These are phyloP conservation scores for Polyporus tsugae DNA, from an alignment of 1,284 basidiomycete species.

Conservation along the genomic window DNA sequence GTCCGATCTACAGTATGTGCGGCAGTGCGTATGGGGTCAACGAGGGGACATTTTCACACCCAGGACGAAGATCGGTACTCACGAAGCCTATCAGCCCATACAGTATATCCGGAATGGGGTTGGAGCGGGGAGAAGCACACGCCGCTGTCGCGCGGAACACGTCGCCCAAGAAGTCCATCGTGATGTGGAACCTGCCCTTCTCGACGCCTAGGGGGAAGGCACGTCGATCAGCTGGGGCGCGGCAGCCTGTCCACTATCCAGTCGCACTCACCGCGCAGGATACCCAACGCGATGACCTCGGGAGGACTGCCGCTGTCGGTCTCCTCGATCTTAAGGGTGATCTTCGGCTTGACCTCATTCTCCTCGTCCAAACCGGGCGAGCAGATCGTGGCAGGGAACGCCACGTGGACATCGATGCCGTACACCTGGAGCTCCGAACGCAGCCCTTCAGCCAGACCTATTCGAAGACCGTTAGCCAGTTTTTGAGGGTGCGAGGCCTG, in stretches of 20 bases:
- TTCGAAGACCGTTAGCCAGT: neutral
- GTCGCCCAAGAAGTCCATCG: slow-evolving; percentile 73
- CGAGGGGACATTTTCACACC: no score
- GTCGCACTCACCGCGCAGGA: slow-evolving; percentile 13
- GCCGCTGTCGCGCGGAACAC: slow-evolving; percentile 77
- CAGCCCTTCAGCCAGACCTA: slow-evolving; percentile 90
- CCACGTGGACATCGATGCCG: slow-evolving; percentile 84
- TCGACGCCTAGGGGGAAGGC: slow-evolving; percentile 62
- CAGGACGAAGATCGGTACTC: slow-evolving; percentile 35
- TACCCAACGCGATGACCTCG: slow-evolving; percentile 67
- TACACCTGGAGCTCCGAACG: slow-evolving; percentile 87
- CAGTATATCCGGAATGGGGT: slow-evolving; percentile 62
- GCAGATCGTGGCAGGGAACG: slow-evolving; percentile 88
- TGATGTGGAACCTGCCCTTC: slow-evolving; percentile 80
- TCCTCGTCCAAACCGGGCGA: slow-evolving; percentile 86
- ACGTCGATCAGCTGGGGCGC: neutral
- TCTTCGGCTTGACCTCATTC: slow-evolving; percentile 82
- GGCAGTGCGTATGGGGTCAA: neutral
- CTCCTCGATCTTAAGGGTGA: slow-evolving; percentile 87
- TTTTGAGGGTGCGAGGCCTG: slow-evolving; percentile 15
- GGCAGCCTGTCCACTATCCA: neutral
- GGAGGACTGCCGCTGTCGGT: slow-evolving; percentile 74
- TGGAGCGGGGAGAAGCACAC: slow-evolving; percentile 74
- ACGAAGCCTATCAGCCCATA: slow-evolving; percentile 55
- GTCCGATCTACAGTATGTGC: slow-evolving; percentile 49